A percentile compares a stretch with the other conserved stretches of the same genome.
phyloP scores from a whole-genome alignment of 140 eudicot genomes.

The Bidens hawaiensis region DNA sequence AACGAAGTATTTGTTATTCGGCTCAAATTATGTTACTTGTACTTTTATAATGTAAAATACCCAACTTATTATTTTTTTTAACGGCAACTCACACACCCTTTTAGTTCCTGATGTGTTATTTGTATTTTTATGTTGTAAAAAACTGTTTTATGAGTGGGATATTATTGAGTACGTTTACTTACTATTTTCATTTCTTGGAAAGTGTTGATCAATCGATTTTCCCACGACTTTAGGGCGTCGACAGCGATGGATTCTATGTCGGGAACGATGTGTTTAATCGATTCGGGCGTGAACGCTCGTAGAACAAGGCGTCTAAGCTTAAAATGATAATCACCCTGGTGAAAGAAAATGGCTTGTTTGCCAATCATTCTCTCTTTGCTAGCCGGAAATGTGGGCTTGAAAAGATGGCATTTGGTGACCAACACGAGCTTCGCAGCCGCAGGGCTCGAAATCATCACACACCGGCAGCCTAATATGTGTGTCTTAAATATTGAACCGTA shows the following conservation, averaged over 20 bases:
- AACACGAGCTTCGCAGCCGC: slow-evolving; percentile 83
- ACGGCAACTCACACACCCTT: too few species aligned
- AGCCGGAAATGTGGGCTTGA: slow-evolving; percentile 96
- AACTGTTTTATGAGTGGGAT: neutral
- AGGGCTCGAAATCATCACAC: slow-evolving; percentile 94
- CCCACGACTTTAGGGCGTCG: slow-evolving; percentile 47
- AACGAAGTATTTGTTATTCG: neutral
- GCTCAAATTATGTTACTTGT: too few species aligned
- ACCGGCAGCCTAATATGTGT: slow-evolving; percentile 82
- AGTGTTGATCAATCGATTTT: slow-evolving; percentile 66
- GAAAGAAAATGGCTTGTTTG: slow-evolving; percentile 93
- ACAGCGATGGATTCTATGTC: slow-evolving; percentile 57
- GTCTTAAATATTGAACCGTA: slow-evolving; percentile 88
- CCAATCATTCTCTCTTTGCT: slow-evolving; percentile 98
- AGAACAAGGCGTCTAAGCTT: slow-evolving; percentile 76
- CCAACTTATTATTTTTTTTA: too few species aligned
- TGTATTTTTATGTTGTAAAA: too few species aligned
- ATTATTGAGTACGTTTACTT: slow-evolving; percentile 9
- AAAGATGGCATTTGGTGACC: slow-evolving; percentile 61
- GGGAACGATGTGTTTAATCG: slow-evolving; percentile 58
- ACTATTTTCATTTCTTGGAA: slow-evolving; percentile 92
- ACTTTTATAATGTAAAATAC: too few species aligned
- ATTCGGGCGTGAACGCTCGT: slow-evolving; percentile 77
- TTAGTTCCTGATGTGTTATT: too few species aligned
- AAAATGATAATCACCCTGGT: slow-evolving; percentile 82